A percentile compares a stretch with the other conserved stretches of the same genome.
Evolutionary conservation across 108 stramenopile genomes (phyloP).

Genomic region (Stephanodiscus minutulus): DNA sequence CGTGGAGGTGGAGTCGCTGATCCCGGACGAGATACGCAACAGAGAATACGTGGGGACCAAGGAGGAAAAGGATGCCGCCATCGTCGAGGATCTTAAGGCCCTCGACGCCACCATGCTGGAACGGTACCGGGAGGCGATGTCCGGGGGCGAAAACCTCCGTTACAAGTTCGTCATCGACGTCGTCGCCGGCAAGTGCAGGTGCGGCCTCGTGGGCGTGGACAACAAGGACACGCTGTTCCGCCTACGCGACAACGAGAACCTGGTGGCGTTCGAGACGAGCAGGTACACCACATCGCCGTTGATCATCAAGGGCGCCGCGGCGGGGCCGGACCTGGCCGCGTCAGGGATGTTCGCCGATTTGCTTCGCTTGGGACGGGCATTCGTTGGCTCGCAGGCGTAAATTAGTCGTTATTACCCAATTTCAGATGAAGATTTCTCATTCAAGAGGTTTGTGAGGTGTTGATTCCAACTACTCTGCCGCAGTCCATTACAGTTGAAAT

Average conservation of each 20-base stretch:
- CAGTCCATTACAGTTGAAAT: no score
- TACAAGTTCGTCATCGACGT: constrained; percentile 82
- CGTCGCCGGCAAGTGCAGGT: constrained; percentile 52
- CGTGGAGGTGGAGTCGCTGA: constrained; percentile 71
- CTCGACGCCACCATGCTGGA: constrained; percentile 59
- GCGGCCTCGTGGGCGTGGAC: constrained; percentile 45
- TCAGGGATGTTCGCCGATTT: constrained; percentile 87
- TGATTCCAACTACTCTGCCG: no score
- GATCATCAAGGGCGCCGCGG: constrained; percentile 87
- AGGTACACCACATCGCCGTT: constrained; percentile 76
- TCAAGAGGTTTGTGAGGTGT: no score
- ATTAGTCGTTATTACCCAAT: neutral
- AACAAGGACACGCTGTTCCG: constrained; percentile 63
- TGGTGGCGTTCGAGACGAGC: constrained; percentile 66
- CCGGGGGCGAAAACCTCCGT: constrained; percentile 56
- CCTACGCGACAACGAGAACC: constrained; percentile 67
- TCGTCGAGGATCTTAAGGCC: constrained; percentile 53
- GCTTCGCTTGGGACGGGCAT: constrained; percentile 67
- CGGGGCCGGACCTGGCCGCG: constrained; percentile 80
- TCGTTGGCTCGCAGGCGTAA: constrained; percentile 50
- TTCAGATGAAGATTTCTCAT: neutral
- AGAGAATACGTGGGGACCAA: constrained; percentile 47
- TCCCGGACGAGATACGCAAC: constrained; percentile 55
- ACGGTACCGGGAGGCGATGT: constrained; percentile 57
- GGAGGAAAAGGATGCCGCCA: constrained; percentile 38